Conservation (phyloP, 169 alveolate species). For the Nephromyces sp. region DNA sequence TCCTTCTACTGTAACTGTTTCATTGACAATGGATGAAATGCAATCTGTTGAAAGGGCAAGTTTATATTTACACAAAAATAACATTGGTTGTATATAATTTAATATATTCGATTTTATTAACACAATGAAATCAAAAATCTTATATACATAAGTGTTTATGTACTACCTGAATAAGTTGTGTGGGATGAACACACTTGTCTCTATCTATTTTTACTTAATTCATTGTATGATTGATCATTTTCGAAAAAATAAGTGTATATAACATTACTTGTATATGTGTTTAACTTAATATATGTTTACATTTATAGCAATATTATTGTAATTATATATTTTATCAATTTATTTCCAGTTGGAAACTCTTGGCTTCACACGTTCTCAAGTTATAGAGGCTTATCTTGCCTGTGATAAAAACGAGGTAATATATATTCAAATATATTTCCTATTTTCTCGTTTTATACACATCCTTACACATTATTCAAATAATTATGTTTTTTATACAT, state of each 20-base stretch:
- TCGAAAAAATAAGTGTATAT: no score
- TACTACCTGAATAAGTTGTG: no score
- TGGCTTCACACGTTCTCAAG: conserved; percentile 85
- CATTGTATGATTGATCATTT: no score
- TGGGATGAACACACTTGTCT: no score
- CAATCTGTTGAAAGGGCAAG: conserved; percentile 63
- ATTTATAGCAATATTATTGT: background rate
- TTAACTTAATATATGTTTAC: no score
- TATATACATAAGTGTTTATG: no score
- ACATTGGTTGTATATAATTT: no score
- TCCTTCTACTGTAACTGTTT: conserved; percentile 26
- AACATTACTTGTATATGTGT: no score
- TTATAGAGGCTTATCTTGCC: conserved; percentile 88
- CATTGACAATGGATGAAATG: conserved; percentile 78
- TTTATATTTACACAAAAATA: no score
- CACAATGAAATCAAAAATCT: no score
- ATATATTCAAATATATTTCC: background rate
- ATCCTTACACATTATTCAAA: background rate
- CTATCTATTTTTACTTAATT: no score
- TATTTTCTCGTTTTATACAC: background rate
- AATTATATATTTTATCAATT: background rate
- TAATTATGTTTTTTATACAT: background rate
- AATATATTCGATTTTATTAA: no score
- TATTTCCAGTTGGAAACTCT: conserved; percentile 58
- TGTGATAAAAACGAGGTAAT: conserved; percentile 87